Base-by-base conservation (phyloP, 257 asterid genomes). In the Solanum pennellii region DNA sequence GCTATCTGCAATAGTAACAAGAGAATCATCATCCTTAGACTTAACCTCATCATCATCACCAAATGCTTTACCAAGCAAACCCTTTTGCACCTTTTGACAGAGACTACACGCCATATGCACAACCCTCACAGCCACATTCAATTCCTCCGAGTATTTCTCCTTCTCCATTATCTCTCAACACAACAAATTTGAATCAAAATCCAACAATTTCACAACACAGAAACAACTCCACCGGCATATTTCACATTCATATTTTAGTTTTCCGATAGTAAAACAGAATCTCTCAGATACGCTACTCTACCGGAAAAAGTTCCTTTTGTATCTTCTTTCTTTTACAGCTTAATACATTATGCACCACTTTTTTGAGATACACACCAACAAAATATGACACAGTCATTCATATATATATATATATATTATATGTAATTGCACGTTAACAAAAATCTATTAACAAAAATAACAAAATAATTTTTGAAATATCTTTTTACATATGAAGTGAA, bases 1-100 rank as follows among this genome's bases (percentile, higher is more conserved):
- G 59, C 44, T 83, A 95, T 97, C 98, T 76, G 98, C 98, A 45
- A 95, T 92, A 56, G 98, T 95, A 86, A 95, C 98, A 29, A 93
- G 98, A 39, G 98, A 95, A 86, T 94, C 92, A 47, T 95, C 98
- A 56, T 93, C 98, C 90, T 95, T 95, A 84, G 98, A 94, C 91
- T 87, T 90, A 76, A 94, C 94, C 27, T 35, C 29, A 6, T 90
- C 92, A 86, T 91, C 91, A 73, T 16, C 60, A 35, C 89, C 83
- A 31, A 76, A 76, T 4, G 93, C 45, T 20, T 92, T 90, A 88
- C 91, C 88, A 88, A 86, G 84, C 31, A 94, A 79, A 86, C 89
- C 89, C 65, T 89, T 92, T 62, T 94, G 98, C 88, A 94, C 93
- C 87, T 92, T 94, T 69, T 90, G 89, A 87, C 98, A 94, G 16